phyloP scores from a whole-genome alignment of 23 red algal species.

The Chondrus crispus region DNA sequence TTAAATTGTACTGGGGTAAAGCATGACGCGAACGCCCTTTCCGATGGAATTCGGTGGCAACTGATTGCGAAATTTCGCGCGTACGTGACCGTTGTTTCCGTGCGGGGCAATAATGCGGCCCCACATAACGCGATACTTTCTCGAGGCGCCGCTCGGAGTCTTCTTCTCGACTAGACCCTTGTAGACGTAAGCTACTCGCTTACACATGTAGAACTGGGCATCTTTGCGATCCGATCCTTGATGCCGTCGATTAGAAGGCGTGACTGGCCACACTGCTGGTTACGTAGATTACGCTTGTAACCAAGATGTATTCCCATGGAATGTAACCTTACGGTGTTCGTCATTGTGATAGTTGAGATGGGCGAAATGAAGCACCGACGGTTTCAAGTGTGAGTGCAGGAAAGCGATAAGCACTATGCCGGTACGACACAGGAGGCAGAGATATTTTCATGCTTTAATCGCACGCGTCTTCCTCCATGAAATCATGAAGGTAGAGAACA shows the following conservation, averaged over 20 bases:
- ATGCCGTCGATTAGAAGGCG: slow-evolving; percentile 92
- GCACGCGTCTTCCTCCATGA: too few relatives aligned
- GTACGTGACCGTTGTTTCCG: slow-evolving; percentile 82
- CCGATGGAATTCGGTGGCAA: slow-evolving; percentile 89
- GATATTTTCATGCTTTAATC: too few relatives aligned
- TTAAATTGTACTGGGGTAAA: slow-evolving; percentile 96
- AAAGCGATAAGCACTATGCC: too few relatives aligned
- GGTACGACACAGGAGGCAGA: too few relatives aligned
- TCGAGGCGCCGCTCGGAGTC: slow-evolving; percentile 47
- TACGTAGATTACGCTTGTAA: slow-evolving; percentile 79
- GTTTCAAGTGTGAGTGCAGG: too few relatives aligned
- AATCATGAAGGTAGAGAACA: too few relatives aligned
- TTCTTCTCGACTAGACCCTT: slow-evolving; percentile 76
- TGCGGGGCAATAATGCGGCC: slow-evolving; percentile 95
- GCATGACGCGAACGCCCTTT: slow-evolving; percentile 93
- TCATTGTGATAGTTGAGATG: neutral
- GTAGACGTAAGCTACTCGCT: slow-evolving; percentile 97
- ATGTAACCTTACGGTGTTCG: slow-evolving; percentile 56
- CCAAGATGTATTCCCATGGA: slow-evolving; percentile 89
- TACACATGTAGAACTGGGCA: slow-evolving; percentile 86
- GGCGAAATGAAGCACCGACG: neutral
- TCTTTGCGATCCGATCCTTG: slow-evolving; percentile 75
- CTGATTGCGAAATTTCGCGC: slow-evolving; percentile 91
- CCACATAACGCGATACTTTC: slow-evolving; percentile 91
- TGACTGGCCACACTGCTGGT: slow-evolving; percentile 83